Percentiles rank a stretch among this genome's conserved stretches.
phyloP scores from a whole-genome alignment of 1,284 basidiomycete genomes.

The Exobasidium rhododendri region DNA sequence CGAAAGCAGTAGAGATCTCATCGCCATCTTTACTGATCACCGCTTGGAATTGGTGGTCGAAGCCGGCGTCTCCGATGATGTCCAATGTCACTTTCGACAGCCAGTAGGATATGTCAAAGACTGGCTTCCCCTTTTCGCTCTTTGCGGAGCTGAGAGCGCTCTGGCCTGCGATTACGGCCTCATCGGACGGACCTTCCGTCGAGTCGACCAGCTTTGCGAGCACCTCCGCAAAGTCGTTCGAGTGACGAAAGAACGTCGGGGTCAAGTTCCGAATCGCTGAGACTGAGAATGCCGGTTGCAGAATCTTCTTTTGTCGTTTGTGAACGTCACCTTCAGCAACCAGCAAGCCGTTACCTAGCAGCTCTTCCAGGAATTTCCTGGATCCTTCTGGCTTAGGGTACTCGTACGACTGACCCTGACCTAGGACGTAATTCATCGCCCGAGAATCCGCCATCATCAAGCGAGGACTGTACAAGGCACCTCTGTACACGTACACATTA shows the following conservation, averaged over 20 bases:
- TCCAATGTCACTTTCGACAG: constrained; percentile 27
- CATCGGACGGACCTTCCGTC: constrained; percentile 14
- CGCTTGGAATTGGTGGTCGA: constrained; percentile 37
- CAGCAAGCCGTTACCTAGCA: constrained; percentile 49
- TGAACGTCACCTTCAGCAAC: constrained; percentile 47
- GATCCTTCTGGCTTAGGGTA: constrained; percentile 59
- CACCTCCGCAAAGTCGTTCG: constrained; percentile 2
- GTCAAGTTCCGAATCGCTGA: constrained; percentile 37
- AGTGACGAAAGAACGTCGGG: constrained; percentile 17
- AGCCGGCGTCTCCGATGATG: constrained; percentile 51
- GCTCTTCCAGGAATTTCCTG: constrained; percentile 28
- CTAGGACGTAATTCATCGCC: constrained; percentile 42
- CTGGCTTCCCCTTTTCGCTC: constrained; percentile 11
- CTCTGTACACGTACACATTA: constrained; percentile 42
- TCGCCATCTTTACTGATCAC: constrained; percentile 26
- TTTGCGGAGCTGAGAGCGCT: not conserved
- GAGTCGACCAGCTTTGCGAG: constrained; percentile 6
- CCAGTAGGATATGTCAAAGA: constrained; percentile 14
- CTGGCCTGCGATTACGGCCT: constrained; percentile 16
- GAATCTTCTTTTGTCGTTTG: constrained; percentile 39
- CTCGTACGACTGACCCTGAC: constrained; percentile 24
- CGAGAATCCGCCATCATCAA: constrained; percentile 42
- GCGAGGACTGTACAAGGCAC: constrained; percentile 41
- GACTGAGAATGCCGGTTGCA: constrained; percentile 45
- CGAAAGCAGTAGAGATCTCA: constrained; percentile 27